These are phyloP conservation scores for Zymoseptoria crescenta DNA, from an alignment of 2,329 filamentous ascomycete genomes.

Conservation along the genomic window DNA sequence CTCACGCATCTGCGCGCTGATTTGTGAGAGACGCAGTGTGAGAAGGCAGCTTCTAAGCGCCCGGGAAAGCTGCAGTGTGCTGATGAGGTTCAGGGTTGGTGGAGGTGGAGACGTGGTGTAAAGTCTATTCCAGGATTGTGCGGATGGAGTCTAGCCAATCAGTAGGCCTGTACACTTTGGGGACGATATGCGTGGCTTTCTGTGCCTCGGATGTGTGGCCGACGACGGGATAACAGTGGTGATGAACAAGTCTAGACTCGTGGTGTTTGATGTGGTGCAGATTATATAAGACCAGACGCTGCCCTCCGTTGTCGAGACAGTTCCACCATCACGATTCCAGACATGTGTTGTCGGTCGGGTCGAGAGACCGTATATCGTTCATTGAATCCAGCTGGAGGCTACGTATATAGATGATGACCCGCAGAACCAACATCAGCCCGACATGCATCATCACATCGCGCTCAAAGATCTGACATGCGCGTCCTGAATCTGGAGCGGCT, in stretches of 20 bases:
- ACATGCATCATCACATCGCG: neutral
- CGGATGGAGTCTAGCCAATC: neutral
- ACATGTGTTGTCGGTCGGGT: neutral
- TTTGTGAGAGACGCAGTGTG: neutral
- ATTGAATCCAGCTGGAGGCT: neutral
- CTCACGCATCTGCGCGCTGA: neutral
- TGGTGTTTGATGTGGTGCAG: neutral
- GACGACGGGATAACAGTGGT: neutral
- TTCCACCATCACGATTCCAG: neutral
- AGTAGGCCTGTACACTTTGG: neutral
- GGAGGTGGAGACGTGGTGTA: neutral
- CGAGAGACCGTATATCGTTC: neutral
- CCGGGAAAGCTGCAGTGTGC: neutral
- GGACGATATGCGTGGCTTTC: neutral
- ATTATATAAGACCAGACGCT: neutral
- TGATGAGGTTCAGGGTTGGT: neutral
- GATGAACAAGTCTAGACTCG: neutral
- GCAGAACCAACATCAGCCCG: neutral
- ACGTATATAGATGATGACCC: neutral
- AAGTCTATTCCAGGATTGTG: neutral
- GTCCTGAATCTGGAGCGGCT: neutral
- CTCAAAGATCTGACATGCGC: neutral
- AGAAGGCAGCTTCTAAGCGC: neutral
- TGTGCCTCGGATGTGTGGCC: neutral
- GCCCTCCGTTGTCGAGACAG: neutral